Base-by-base conservation (phyloP, 2,329 filamentous ascomycete genomes). In the Fusarium lateritium region DNA sequence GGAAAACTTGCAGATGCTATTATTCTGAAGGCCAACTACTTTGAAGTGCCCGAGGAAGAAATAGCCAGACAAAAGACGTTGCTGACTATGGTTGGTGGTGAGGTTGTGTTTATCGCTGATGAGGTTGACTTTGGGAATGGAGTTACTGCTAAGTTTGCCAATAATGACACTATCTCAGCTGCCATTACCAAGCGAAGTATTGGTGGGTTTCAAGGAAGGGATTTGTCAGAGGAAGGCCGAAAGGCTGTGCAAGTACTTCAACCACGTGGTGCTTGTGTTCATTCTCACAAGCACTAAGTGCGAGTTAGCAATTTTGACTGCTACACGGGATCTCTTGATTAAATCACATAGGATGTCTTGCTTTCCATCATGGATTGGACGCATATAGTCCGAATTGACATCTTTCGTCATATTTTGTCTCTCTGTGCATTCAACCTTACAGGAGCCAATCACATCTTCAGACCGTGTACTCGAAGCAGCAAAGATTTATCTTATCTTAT, bases 1-100 rank as follows among this genome's bases (percentile, higher is more conserved):
- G 69, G 71, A 42, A 72, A 73, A 11, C 51, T 73, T 8, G 71
- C 68, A 1, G 71, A 71, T 26, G 43, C 71, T 7, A 66, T 73
- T 26, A 28, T 73, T 1, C 31, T 71, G 4, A 33, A 72, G 4
- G 26, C 49, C 7, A 67, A 72, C 31, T 73, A 65, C 52, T 72
- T 71, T 33, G 50, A 71, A 34, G 62, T 69, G 2, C 56, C 67
- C 0, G 60, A 67, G 2, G 67, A 66, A 7, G 60, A 72, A 55
- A 39, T 72, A 9, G 71, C 62, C 1, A 65, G 71, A 13, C 62
- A 71, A 4, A 71, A 69, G 51, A 49, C 57, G 3, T n/a, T 72
- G 24, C 19, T 73, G 24, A 73, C 67, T 0, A 73, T 73, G 69
- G 52, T 71, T 2, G 71, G 71, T 3, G 69, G 71, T 7, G 69